Percentiles rank a stretch among this genome's conserved stretches.
phyloP scores from a whole-genome alignment of 352 stramenopile species.

The Pythium phragmitis region DNA sequence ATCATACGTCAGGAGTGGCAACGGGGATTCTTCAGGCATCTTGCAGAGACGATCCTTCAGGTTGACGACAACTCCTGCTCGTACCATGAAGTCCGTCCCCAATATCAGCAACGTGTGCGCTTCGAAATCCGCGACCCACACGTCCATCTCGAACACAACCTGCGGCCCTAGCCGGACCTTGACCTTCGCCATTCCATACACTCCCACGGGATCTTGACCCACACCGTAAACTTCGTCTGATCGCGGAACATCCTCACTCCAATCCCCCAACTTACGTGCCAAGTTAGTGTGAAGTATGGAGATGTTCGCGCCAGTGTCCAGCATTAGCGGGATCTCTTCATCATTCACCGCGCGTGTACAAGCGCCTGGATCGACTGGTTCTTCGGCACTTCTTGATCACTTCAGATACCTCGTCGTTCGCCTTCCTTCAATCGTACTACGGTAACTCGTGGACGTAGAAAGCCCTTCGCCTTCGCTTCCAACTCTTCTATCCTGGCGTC shows the following conservation, averaged over 20 bases:
- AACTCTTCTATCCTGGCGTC: too few species aligned
- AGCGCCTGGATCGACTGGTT: too few species aligned
- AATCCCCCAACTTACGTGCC: slow-evolving; percentile 15
- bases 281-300: slow-evolving; percentile 18
- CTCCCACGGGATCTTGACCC: slow-evolving; percentile 5
- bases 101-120: slow-evolving; percentile 19
- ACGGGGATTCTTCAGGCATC: neutral
- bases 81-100: slow-evolving; percentile 21
- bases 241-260: slow-evolving; percentile 14
- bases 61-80: too few species aligned
- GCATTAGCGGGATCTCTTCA: slow-evolving; percentile 16
- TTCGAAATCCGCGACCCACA: slow-evolving; percentile 24
- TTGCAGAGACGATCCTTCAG: slow-evolving; percentile 5
- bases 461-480: too few species aligned
- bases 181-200: slow-evolving; percentile 1
- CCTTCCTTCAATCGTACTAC: too few species aligned
- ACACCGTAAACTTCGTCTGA: slow-evolving; percentile 14
- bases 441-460: too few species aligned
- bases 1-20: neutral
- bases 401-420: too few species aligned
- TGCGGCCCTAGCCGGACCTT: slow-evolving; percentile 12
- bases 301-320: slow-evolving; percentile 24
- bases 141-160: slow-evolving; percentile 19
- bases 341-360: too few species aligned
- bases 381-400: too few species aligned